Base-by-base conservation (phyloP, 176 grass and related monocot species). In the Musa itinerans region DNA sequence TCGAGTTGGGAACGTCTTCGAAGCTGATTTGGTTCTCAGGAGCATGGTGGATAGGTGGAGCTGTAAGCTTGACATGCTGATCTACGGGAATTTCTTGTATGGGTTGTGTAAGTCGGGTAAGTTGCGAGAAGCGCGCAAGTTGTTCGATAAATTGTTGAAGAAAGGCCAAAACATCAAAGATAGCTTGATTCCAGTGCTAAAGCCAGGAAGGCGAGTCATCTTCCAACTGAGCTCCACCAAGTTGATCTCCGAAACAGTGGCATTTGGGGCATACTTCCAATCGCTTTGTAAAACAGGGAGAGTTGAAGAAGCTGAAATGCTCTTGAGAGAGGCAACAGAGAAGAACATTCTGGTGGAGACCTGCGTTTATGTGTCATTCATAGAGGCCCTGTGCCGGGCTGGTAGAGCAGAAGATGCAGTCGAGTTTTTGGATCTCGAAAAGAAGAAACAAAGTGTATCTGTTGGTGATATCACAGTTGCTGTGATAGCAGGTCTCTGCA, bases 141-240 rank as follows among this genome's bases (percentile, higher is more conserved):
- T 79, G 77, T 79, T 70, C 11, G 77, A 71, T 70, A 79, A 79
- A 71, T 43, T 79, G 65, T 0, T 25, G 14, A 79, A 51, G 66
- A 59, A 50, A 71, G 65, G 21, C 17, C 17, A 21, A 50, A 24
- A 12, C 0, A n/a, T 50, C 1, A 12, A 76, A 21, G 29, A 15
- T 0, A 49, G 29, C 17, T 12, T 15, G 8, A 25, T 21, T 43
- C 77, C 77, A 9, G 10, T n/a, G 16, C 9, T 79, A 27, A 71
- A 58, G 50, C 53, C 26, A 1, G 65, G 76, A 10, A 79, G 77
- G 24, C 52, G 66, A 53, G 66, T 71, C 53, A 71, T 79, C 53
- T 79, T 71, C 27, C 77, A 79, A 27, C 66, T 59, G 23, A 56
- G 65, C 34, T 57, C 64, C 51, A 58, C 53, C 1, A 2, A 7